Percentiles rank a stretch among this genome's conserved stretches.
phyloP scores from a whole-genome alignment of 2,329 filamentous ascomycete genomes.

The Myriosclerotinia duriaeana region DNA sequence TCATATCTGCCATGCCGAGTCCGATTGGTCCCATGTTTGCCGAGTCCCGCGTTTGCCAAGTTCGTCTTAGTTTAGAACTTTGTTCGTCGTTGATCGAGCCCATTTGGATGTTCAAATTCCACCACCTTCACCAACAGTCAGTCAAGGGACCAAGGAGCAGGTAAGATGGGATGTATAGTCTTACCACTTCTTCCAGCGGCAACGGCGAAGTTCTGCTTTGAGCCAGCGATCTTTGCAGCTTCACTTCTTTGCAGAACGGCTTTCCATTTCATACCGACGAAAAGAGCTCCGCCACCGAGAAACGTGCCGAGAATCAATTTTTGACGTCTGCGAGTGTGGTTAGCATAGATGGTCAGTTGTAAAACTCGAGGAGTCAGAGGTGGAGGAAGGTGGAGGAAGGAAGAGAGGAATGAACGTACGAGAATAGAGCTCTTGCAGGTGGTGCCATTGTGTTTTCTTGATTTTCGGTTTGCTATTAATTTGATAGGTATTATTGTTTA shows the following conservation, averaged over 20 bases:
- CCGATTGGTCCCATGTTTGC: background rate
- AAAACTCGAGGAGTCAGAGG: background rate
- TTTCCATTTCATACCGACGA: conserved; percentile 40
- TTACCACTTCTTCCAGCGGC: conserved; percentile 39
- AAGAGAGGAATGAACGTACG: conserved; percentile 2
- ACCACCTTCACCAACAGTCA: conserved; percentile 17
- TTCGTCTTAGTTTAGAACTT: background rate
- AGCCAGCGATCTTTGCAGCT: conserved; percentile 38
- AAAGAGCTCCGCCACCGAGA: conserved; percentile 35
- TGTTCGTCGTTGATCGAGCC: background rate
- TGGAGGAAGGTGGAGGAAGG: background rate
- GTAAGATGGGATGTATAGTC: background rate
- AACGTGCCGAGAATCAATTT: conserved; percentile 37
- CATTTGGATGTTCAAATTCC: conserved; percentile 11
- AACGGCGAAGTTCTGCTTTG: conserved; percentile 37
- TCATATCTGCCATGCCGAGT: background rate
- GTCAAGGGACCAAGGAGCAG: background rate
- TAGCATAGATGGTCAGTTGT: background rate
- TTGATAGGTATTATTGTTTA: background rate
- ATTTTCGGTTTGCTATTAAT: background rate
- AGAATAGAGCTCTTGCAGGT: conserved; percentile 22
- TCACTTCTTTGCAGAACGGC: conserved; percentile 40
- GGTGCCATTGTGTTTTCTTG: conserved; percentile 18
- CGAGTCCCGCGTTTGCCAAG: background rate
- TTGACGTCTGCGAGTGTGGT: conserved; percentile 33